Evolutionary conservation across 495 filamentous ascomycete genomes (phyloP).

Genomic region (Penicillium samsonianum): DNA sequence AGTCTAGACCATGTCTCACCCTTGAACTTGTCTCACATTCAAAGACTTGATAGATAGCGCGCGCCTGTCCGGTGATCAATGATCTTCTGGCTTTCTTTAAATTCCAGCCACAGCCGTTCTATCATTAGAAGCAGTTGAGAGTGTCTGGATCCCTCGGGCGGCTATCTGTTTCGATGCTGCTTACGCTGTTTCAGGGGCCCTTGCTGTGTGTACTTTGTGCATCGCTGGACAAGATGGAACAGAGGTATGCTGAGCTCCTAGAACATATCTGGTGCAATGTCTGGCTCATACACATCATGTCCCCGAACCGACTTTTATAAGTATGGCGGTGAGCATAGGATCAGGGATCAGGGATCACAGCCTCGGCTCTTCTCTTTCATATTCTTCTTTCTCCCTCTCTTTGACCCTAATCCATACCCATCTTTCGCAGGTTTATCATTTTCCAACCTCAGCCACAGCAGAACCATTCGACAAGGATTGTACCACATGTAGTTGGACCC

Average conservation of each 20-base stretch:
- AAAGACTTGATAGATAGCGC: conserved; percentile 5
- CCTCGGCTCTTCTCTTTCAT: not conserved
- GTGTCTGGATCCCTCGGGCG: not conserved
- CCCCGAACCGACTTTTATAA: not conserved
- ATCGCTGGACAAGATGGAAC: not conserved
- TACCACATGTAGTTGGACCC: not conserved
- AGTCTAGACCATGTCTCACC: conserved; percentile 11
- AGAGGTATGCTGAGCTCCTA: not conserved
- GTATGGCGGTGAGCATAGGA: not conserved
- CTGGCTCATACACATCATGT: not conserved
- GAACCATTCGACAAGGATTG: not conserved
- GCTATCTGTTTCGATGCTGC: not conserved
- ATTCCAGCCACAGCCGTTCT: not conserved
- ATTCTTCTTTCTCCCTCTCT: not conserved
- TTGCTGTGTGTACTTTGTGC: not conserved
- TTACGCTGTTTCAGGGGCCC: not conserved
- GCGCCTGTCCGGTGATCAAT: not conserved
- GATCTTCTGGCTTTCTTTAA: not conserved
- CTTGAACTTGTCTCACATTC: conserved; percentile 2
- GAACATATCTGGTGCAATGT: not conserved
- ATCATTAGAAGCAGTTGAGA: not conserved
- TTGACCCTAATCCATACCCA: not conserved
- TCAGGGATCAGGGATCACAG: not conserved
- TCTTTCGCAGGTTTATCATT: not conserved
- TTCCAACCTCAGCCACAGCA: not conserved